phyloP scores from a whole-genome alignment of 345 rosid species.

The Ceriops decandra region DNA sequence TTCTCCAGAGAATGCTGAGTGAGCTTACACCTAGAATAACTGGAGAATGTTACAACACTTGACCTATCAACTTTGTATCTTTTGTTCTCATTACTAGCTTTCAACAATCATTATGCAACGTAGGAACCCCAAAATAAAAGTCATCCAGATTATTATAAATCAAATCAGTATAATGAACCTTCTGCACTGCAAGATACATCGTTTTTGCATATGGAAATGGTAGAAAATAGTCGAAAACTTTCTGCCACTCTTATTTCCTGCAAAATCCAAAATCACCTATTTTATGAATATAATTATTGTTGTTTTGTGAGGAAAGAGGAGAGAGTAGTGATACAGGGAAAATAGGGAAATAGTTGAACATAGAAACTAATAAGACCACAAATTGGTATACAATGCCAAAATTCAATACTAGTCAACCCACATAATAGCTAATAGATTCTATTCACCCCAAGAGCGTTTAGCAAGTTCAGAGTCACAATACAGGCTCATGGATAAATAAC shows the following conservation, averaged over 20 bases:
- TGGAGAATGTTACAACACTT: background rate
- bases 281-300: background rate
- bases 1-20: conserved; percentile 76
- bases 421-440: background rate
- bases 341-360: too few relatives aligned
- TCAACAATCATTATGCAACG: background rate
- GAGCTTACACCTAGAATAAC: conserved; percentile 52
- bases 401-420: background rate
- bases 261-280: conserved; percentile 15
- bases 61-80: background rate
- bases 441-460: background rate
- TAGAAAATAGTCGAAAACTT: conserved; percentile 78
- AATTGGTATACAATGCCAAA: too few relatives aligned
- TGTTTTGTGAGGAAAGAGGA: background rate
- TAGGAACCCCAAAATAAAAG: background rate
- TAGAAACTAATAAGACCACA: too few relatives aligned
- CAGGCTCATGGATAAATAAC: background rate
- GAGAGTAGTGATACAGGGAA: background rate
- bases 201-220: conserved; percentile 63
- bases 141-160: background rate
- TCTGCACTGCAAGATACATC: conserved; percentile 40
- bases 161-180: conserved; percentile 35
- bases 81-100: background rate
- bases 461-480: background rate
- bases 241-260: conserved; percentile 85